phyloP scores from a whole-genome alignment of 2,329 filamentous ascomycete species.

The Hymenoscyphus salicellus region DNA sequence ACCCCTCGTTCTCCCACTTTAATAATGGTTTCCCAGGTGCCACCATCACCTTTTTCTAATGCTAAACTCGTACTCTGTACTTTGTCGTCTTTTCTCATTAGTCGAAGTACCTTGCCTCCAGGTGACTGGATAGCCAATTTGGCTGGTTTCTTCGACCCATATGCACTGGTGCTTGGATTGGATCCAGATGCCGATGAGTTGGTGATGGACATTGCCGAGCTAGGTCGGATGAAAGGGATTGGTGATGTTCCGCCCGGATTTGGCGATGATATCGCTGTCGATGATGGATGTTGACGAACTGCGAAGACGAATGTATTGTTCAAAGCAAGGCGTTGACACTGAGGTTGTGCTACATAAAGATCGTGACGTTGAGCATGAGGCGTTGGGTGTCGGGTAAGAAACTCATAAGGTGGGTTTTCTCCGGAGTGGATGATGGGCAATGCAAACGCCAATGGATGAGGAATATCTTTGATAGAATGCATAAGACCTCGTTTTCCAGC shows the following conservation, averaged over 20 bases:
- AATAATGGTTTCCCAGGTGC: slow-evolving; percentile 85
- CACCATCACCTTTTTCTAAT: slow-evolving; percentile 66
- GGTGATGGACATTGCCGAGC: slow-evolving; percentile 64
- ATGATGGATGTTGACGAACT: slow-evolving; percentile 85
- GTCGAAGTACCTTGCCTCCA: slow-evolving; percentile 85
- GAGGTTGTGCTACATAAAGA: slow-evolving; percentile 93
- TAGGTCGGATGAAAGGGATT: slow-evolving; percentile 59
- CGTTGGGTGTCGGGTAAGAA: slow-evolving; percentile 87
- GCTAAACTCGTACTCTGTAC: slow-evolving; percentile 33
- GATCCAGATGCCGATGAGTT: slow-evolving; percentile 56
- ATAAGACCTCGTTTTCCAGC: slow-evolving; percentile 92
- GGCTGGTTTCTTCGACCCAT: slow-evolving; percentile 74
- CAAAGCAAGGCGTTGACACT: slow-evolving; percentile 80
- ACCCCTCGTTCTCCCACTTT: slow-evolving; percentile 80
- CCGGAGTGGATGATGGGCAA: slow-evolving; percentile 88
- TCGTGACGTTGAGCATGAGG: slow-evolving; percentile 97
- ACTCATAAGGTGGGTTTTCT: slow-evolving; percentile 91
- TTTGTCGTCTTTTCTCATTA: slow-evolving; percentile 76
- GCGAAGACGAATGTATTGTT: slow-evolving; percentile 99
- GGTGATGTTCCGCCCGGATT: slow-evolving; percentile 44
- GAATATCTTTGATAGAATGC: slow-evolving; percentile 96
- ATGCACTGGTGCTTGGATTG: slow-evolving; percentile 51
- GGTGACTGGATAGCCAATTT: slow-evolving; percentile 95
- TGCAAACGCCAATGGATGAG: slow-evolving; percentile 83
- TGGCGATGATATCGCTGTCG: slow-evolving; percentile 42